Evolutionary conservation across 148 eudicot genomes (phyloP).

Genomic region (Amaranthus hypochondriacus): DNA sequence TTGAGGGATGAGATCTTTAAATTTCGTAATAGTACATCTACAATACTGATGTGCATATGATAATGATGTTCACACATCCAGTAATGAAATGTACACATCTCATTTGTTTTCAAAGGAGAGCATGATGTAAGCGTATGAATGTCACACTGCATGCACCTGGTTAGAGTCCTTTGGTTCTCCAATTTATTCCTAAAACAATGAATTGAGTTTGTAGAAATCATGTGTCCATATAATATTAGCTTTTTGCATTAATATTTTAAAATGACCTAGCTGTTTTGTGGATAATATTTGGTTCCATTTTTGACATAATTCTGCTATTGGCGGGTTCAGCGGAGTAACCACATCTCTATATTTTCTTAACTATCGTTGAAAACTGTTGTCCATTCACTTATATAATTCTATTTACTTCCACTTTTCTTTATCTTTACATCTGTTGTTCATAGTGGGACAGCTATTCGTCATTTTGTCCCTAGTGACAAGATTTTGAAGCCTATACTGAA

Average conservation of each 20-base stretch:
- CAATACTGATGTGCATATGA: not conserved
- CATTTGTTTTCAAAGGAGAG: not conserved
- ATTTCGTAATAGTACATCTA: no score
- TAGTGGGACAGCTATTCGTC: slow-evolving; percentile 63
- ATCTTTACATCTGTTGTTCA: slow-evolving; percentile 9
- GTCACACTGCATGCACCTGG: not conserved
- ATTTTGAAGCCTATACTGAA: slow-evolving; percentile 79
- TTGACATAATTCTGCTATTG: not conserved
- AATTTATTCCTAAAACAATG: no score
- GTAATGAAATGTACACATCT: not conserved
- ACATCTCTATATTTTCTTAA: not conserved
- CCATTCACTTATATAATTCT: not conserved
- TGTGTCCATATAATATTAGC: no score
- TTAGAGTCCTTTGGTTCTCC: no score
- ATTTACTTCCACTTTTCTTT: not conserved
- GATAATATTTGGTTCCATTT: not conserved
- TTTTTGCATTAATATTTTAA: not conserved
- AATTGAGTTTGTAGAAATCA: no score
- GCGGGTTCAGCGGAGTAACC: not conserved
- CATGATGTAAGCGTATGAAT: not conserved
- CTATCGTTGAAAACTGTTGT: not conserved
- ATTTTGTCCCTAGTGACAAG: slow-evolving; percentile 70
- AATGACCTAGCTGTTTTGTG: not conserved
- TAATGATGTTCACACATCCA: not conserved
- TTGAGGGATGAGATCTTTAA: not conserved